Evolutionary conservation across 2,329 filamentous ascomycete species (phyloP), one percentile per base, ranked within the genome.

Genomic region (Claviceps humidiphila): DNA sequence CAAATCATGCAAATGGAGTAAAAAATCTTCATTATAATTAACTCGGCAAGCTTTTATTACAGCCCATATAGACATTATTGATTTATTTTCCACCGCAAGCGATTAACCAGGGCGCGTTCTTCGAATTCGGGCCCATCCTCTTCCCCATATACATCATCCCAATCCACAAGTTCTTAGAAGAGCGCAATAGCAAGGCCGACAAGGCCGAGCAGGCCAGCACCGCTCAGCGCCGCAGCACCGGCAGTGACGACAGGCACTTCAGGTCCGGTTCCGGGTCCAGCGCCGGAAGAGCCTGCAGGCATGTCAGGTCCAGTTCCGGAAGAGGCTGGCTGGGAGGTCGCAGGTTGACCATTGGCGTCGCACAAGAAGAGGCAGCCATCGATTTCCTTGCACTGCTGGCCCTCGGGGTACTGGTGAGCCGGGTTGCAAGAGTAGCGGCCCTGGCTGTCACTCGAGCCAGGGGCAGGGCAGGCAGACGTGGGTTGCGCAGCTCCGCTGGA

Each of bases 351-450:
- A 14, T 50, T 39, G 14, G 52, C 30, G 20, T 22, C 51, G 30
- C 16, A 26, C 6, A 59, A 53, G 38, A 50, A 50, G 38, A 53
- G 52, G 53, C 58, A 59, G 22, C 54, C 58, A 14, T 54, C 50
- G 30, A 58, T 39, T n/a, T 41, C 13, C 16, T 34, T 43, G 55
- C 58, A 59, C 8, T 16, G 41, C 55, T 58, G 56, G 7, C 55
- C 55, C 34, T 49, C 47, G 44, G 58, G 58, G 45, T 58, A 58
- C 47, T 56, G 47, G 24, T 58, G 55, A 8, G 56, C 58, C n/a
- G 57, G 58, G 57, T 58, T 58, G 57, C 58, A 59, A 24, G 50
- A 52, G 54, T 58, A 58, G 24, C 56, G 51, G 47, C 58, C 58
- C 26, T 53, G 30, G 49, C 38, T 40, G 47, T 55, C 54, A 16